Evolutionary conservation across 139 green algal species (phyloP).

Genomic region (Chara braunii): DNA sequence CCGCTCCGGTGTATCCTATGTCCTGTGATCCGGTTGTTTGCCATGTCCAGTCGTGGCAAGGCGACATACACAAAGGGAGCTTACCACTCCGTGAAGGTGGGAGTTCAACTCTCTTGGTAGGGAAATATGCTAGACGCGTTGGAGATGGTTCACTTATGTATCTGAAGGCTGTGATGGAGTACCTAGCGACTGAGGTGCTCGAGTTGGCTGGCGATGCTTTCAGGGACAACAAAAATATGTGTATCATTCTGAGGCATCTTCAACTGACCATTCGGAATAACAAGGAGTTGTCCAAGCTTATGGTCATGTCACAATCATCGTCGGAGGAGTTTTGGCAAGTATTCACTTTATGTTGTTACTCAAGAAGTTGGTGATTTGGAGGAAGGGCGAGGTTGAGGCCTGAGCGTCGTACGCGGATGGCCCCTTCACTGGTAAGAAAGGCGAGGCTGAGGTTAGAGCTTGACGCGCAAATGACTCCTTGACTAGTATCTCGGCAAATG

Average conservation of each 20-base stretch:
- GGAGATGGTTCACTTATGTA: conserved; percentile 64
- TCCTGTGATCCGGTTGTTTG: neutral
- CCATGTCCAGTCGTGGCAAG: conserved; percentile 65
- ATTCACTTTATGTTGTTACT: conserved; percentile 80
- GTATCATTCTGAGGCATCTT: conserved; percentile 59
- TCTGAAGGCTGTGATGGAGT: conserved; percentile 74
- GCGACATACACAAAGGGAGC: conserved; percentile 73
- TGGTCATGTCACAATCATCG: conserved; percentile 66
- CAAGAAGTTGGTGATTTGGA: conserved; percentile 58
- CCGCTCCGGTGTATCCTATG: too few relatives aligned
- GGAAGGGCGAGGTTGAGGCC: too few relatives aligned
- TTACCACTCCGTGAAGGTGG: conserved; percentile 71
- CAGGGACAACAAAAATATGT: conserved; percentile 75
- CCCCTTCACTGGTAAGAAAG: neutral
- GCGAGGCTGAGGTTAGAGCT: neutral
- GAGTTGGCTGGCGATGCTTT: conserved; percentile 63
- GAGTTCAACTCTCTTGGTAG: conserved; percentile 77
- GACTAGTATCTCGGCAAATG: too few relatives aligned
- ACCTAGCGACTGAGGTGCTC: conserved; percentile 71
- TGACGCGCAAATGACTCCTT: neutral
- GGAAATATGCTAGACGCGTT: conserved; percentile 69
- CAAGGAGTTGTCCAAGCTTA: conserved; percentile 56
- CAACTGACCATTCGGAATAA: conserved; percentile 55
- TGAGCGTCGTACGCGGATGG: too few relatives aligned
- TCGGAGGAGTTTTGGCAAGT: conserved; percentile 76